A percentile compares a stretch with the other conserved stretches of the same genome.
Evolutionary conservation across 2,329 filamentous ascomycete genomes (phyloP).

Genomic region (Talaromyces sp.): DNA sequence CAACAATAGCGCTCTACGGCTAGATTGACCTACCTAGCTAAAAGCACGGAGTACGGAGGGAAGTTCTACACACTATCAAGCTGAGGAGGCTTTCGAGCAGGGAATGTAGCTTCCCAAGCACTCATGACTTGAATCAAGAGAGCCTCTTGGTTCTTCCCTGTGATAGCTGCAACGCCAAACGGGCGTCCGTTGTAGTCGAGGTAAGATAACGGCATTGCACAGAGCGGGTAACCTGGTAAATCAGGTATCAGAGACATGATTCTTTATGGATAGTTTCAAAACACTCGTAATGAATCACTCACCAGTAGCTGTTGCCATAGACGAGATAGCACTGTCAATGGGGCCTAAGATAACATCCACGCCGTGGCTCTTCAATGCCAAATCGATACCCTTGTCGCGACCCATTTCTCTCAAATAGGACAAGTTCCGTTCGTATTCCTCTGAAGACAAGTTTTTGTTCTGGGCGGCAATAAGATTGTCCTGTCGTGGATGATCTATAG

Average conservation of each 20-base stretch:
- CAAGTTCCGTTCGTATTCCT: constrained; percentile 12
- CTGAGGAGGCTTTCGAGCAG: constrained; percentile 9
- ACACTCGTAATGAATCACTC: neutral
- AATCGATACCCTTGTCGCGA: constrained; percentile 10
- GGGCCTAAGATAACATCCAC: constrained; percentile 16
- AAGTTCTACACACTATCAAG: neutral
- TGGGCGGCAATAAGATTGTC: constrained; percentile 7
- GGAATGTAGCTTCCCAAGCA: constrained; percentile 18
- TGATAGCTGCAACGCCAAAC: constrained; percentile 15
- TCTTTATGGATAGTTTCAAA: neutral
- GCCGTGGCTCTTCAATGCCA: constrained; percentile 2
- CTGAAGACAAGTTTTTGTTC: constrained; percentile 2
- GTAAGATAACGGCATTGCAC: constrained; percentile 16
- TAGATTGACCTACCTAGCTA: too few species aligned
- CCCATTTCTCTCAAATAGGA: constrained; percentile 10
- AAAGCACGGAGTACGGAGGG: too few species aligned
- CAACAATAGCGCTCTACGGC: too few species aligned
- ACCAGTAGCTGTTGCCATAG: constrained; percentile 16
- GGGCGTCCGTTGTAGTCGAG: constrained; percentile 17
- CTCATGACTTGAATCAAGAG: constrained; percentile 17
- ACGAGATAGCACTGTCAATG: constrained; percentile 9
- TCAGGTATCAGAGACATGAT: too few species aligned
- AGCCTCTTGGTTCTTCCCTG: constrained; percentile 11
- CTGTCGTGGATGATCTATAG: constrained; percentile 13
- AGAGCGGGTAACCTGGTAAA: constrained; percentile 13